Evolutionary conservation across 805 yeast species (phyloP).

Genomic region (Yarrowia sp.): DNA sequence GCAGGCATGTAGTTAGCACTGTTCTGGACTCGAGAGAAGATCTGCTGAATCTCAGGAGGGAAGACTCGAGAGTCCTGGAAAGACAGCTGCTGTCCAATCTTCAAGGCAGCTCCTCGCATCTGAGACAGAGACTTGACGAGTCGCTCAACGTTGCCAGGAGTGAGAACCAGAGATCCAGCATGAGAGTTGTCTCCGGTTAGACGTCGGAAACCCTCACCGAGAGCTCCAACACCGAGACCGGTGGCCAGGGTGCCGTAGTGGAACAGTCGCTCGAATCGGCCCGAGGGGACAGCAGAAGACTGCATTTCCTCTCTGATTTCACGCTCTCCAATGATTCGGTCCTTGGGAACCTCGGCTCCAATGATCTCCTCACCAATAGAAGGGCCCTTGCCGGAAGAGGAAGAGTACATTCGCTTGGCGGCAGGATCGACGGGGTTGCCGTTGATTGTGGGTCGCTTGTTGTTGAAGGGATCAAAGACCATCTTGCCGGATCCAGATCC

Average conservation of each 20-base stretch:
- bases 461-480: slow-evolving; percentile 21
- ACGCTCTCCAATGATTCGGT: slow-evolving; percentile 27
- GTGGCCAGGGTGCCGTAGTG: slow-evolving; percentile 95
- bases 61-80: slow-evolving; percentile 88
- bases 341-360: slow-evolving; percentile 19
- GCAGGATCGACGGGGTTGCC: slow-evolving; percentile 12
- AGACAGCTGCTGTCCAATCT: slow-evolving; percentile 95
- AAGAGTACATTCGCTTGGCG: slow-evolving; percentile 34
- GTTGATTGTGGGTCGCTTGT: slow-evolving; percentile 31
- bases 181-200: slow-evolving; percentile 48
- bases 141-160: slow-evolving; percentile 83
- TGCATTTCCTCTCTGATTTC: slow-evolving; percentile 53
- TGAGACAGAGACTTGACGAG: slow-evolving; percentile 86
- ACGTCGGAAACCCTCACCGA: slow-evolving; percentile 76
- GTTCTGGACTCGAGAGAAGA: slow-evolving; percentile 85
- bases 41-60: slow-evolving; percentile 83
- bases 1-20: slow-evolving; percentile 97
- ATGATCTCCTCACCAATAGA: slow-evolving; percentile 30
- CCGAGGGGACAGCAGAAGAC: slow-evolving; percentile 80
- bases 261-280: slow-evolving; percentile 85
- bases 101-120: slow-evolving; percentile 99
- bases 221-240: slow-evolving; percentile 83
- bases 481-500: slow-evolving; percentile 22
- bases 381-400: slow-evolving; percentile 15
- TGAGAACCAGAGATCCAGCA: slow-evolving; percentile 66